Conservation (phyloP, 371 early-diverging fungal genomes). For the Apophysomyces elegans region DNA sequence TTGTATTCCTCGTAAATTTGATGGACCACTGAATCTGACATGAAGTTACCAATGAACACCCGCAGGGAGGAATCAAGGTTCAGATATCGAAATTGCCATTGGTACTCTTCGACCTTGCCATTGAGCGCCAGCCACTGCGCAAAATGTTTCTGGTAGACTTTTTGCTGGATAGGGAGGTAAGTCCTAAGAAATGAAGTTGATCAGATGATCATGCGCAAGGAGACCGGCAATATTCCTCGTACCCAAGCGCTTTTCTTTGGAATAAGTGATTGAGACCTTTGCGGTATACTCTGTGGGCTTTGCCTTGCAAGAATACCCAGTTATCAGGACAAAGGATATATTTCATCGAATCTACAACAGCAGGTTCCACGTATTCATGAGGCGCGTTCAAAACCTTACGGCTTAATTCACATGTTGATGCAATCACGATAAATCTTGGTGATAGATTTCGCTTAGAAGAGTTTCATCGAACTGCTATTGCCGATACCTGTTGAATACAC, state of each 20-base stretch:
- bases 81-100: constrained; percentile 30
- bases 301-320: constrained; percentile 35
- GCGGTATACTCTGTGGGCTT: constrained; percentile 27
- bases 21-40: constrained; percentile 27
- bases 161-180: constrained; percentile 26
- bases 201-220: neutral
- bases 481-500: constrained; percentile 30
- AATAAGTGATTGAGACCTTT: constrained; percentile 32
- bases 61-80: constrained; percentile 33
- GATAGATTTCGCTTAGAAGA: neutral
- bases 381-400: constrained; percentile 34
- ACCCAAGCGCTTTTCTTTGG: constrained; percentile 29
- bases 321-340: constrained; percentile 31
- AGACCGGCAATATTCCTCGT: neutral
- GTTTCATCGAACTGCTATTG: neutral
- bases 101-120: constrained; percentile 22
- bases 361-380: constrained; percentile 23
- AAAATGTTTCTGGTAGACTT: constrained; percentile 23
- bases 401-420: constrained; percentile 33
- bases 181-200: neutral
- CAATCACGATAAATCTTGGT: constrained; percentile 35
- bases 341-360: constrained; percentile 33
- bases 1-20: constrained; percentile 37
- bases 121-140: constrained; percentile 27
- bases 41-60: constrained; percentile 38